These are phyloP conservation scores for Hyaloperonospora brassicae DNA, from an alignment of 352 stramenopile species.

Conservation along the genomic window DNA sequence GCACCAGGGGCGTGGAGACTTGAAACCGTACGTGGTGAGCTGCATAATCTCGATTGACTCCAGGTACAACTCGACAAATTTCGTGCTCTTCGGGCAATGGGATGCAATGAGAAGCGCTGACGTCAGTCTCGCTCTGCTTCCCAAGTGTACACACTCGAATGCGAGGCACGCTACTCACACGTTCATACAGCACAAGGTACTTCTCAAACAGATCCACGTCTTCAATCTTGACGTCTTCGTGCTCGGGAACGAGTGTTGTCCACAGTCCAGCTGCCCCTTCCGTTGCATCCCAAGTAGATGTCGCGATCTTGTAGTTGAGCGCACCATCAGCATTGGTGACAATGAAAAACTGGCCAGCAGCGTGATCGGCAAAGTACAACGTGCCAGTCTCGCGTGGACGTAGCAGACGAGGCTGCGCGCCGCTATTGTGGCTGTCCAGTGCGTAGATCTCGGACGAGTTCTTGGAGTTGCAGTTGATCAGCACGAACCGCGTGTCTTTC, in stretches of 20 bases:
- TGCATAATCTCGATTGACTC: slow-evolving; percentile 74
- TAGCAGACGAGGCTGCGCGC: slow-evolving; percentile 35
- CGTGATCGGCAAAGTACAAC: slow-evolving; percentile 83
- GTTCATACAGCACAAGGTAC: slow-evolving; percentile 78
- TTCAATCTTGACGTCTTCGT: slow-evolving; percentile 75
- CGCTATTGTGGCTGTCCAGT: slow-evolving; percentile 20
- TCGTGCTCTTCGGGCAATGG: slow-evolving; percentile 48
- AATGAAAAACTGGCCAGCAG: slow-evolving; percentile 55
- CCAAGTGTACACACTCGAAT: slow-evolving; percentile 52
- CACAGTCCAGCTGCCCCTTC: slow-evolving; percentile 17
- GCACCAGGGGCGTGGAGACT: slow-evolving; percentile 60
- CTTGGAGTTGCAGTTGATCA: slow-evolving; percentile 87
- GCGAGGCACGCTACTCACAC: slow-evolving; percentile 52
- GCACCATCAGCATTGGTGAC: slow-evolving; percentile 73
- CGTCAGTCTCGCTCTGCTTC: slow-evolving; percentile 1
- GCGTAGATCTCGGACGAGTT: slow-evolving; percentile 78
- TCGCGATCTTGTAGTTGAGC: slow-evolving; percentile 71
- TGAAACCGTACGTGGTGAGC: slow-evolving; percentile 58
- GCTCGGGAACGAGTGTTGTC: slow-evolving; percentile 45
- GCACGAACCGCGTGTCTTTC: slow-evolving; percentile 70
- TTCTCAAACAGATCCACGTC: slow-evolving; percentile 82
- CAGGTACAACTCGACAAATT: slow-evolving; percentile 53
- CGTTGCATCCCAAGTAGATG: slow-evolving; percentile 8
- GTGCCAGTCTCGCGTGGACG: slow-evolving; percentile 45
- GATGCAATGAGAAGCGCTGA: slow-evolving; percentile 33